These are phyloP conservation scores for Penicillium lagena DNA, from an alignment of 495 filamentous ascomycete species.

Conservation along the genomic window DNA sequence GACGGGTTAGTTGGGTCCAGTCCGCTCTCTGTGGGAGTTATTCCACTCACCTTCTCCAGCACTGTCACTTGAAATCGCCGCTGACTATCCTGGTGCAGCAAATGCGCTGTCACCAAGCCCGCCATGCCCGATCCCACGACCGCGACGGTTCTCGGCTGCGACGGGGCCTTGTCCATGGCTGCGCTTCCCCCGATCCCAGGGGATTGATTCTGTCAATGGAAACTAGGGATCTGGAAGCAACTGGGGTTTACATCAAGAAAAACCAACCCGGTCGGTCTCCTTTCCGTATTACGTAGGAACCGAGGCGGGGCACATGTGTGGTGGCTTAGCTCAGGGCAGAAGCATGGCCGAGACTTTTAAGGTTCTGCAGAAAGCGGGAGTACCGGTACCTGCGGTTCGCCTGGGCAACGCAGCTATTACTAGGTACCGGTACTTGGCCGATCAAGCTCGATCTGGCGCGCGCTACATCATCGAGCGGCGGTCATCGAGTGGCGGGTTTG, in stretches of 20 bases:
- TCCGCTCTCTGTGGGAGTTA: not conserved
- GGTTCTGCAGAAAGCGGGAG: not conserved
- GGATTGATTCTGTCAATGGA: no score
- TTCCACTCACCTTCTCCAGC: constrained; percentile 37
- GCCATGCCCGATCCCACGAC: constrained; percentile 52
- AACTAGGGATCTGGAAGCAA: no score
- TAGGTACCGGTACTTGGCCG: not conserved
- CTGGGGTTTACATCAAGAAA: no score
- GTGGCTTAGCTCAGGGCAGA: no score
- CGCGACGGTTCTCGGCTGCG: constrained; percentile 26
- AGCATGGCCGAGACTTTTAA: no score
- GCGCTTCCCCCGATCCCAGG: no score
- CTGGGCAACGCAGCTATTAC: not conserved
- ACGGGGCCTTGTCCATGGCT: not conserved
- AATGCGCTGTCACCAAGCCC: constrained; percentile 44
- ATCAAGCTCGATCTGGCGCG: not conserved
- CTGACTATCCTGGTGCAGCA: constrained; percentile 37
- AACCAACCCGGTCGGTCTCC: no score
- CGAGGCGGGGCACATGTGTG: no score
- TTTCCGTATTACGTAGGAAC: no score
- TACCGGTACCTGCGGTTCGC: not conserved
- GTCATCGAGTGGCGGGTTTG: not conserved
- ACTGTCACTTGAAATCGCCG: constrained; percentile 39
- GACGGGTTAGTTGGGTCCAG: not conserved
- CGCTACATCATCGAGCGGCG: not conserved